phyloP scores from a whole-genome alignment of 78 protist species.

The Monocercomonoides exilis region DNA sequence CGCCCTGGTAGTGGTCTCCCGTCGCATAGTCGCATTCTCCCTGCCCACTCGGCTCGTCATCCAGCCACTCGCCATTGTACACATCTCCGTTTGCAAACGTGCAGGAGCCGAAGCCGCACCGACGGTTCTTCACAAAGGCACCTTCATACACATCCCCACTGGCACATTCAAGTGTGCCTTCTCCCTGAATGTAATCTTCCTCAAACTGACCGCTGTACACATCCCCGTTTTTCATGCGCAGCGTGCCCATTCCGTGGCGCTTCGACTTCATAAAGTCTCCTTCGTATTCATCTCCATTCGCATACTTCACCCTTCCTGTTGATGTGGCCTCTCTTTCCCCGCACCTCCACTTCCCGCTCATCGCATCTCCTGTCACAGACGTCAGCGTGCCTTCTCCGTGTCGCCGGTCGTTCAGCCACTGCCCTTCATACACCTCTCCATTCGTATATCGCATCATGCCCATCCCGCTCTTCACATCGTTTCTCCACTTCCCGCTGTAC shows the following conservation, averaged over 20 bases:
- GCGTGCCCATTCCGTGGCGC: conserved; percentile 3
- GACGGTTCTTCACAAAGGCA: background rate
- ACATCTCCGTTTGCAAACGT: background rate
- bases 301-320: background rate
- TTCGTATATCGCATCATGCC: background rate
- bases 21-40: background rate
- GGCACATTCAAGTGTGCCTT: background rate
- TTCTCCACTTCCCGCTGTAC: background rate
- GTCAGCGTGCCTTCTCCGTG: background rate
- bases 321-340: background rate
- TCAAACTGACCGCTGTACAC: background rate
- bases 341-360: background rate
- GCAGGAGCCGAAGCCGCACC: background rate
- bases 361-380: background rate
- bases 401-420: background rate
- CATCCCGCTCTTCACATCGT: background rate
- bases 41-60: background rate
- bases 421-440: background rate
- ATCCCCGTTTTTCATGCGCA: background rate
- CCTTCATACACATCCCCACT: conserved; percentile 10
- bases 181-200: background rate
- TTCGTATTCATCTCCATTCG: background rate
- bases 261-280: background rate
- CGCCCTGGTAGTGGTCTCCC: conserved; percentile 4
- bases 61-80: conserved; percentile 17